Base-by-base conservation (phyloP, 768 basidiomycete species). In the Plicaturopsis crispa region DNA sequence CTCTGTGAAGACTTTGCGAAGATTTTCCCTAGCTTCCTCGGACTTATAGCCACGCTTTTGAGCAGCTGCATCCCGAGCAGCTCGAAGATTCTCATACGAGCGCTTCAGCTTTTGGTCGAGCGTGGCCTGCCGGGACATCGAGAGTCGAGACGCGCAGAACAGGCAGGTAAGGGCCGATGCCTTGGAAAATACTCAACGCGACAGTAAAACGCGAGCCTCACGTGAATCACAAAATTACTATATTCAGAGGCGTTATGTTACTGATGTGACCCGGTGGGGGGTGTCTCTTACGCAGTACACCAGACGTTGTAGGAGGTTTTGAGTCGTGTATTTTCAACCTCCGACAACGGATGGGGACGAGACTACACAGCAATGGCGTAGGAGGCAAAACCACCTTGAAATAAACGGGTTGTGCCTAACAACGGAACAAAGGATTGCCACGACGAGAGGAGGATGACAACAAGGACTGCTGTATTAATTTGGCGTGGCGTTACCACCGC, bases 1-100 rank as follows among this genome's bases (percentile, higher is more conserved):
- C 40, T 37, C 35, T 24, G 22, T 12, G 42, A 51, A 42, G 28
- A 28, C 14, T 14, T 8, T 8, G 10, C 14, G 8, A 8, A 28
- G 14, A 28, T 28, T 14, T 8, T 14, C 14, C 14, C 26, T 8
- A 8, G 26, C 14, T 28, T 14, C 10, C 10, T 8, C 14, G 8
- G 26, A 28, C 8, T 28, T 14, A 28, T 28, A 28, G 10, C 26
- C 26, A 14, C 14, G 8, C 14, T 28, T 28, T 28, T 14, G 26
- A 14, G 26, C 26, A 28, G 26, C 26, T 14, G 8, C 26, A 8
- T 28, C 26, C 14, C 26, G 26, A 28, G 26, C 26, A 8, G 8
- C 14, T 14, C 14, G 26, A 14, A 28, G 26, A 28, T 28, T 28
- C 14, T 14, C 14, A 14, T 28, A 28, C 26, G 26, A 8, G 26